Percentiles rank a stretch among this genome's conserved stretches.
Evolutionary conservation across 495 filamentous ascomycete species (phyloP).

Genomic region (Penicillium odoratum): DNA sequence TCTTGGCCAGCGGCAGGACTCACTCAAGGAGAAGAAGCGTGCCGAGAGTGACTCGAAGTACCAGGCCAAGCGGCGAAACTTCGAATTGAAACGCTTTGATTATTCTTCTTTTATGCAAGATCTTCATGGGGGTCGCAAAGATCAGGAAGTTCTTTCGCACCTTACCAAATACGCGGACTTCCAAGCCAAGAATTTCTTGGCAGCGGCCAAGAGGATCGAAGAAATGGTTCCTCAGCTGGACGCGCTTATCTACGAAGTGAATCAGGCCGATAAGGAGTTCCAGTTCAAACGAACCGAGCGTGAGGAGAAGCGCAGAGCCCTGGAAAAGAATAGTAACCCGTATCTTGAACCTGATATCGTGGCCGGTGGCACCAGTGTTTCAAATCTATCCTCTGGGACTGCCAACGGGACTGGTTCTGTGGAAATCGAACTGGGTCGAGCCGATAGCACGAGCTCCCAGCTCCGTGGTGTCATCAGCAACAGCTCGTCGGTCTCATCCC

Average conservation of each 20-base stretch:
- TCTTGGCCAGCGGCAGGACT: conserved; percentile 91
- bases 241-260: conserved; percentile 85
- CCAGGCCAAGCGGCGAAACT: conserved; percentile 87
- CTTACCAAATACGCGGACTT: conserved; percentile 92
- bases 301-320: conserved; percentile 82
- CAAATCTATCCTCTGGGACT: conserved; percentile 27
- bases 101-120: conserved; percentile 99
- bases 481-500: conserved; percentile 47
- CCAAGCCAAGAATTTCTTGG: conserved; percentile 80
- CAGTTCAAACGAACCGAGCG: conserved; percentile 89
- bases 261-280: conserved; percentile 91
- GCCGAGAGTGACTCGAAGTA: conserved; percentile 95
- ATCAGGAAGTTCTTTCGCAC: conserved; percentile 95
- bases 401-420: conserved; percentile 44
- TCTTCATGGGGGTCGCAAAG: conserved; percentile 93
- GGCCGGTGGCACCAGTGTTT: conserved; percentile 21
- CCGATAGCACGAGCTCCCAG: conserved; percentile 72
- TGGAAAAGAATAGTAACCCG: conserved; percentile 85
- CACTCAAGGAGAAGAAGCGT: conserved; percentile 94
- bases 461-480: conserved; percentile 52
- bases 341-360: conserved; percentile 73
- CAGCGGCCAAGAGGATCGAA: conserved; percentile 83
- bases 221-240: conserved; percentile 87
- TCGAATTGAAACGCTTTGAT: conserved; percentile 96
- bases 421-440: conserved; percentile 66